Conservation (phyloP, 2,329 filamentous ascomycete genomes). For the Calonectria henricotiae region DNA sequence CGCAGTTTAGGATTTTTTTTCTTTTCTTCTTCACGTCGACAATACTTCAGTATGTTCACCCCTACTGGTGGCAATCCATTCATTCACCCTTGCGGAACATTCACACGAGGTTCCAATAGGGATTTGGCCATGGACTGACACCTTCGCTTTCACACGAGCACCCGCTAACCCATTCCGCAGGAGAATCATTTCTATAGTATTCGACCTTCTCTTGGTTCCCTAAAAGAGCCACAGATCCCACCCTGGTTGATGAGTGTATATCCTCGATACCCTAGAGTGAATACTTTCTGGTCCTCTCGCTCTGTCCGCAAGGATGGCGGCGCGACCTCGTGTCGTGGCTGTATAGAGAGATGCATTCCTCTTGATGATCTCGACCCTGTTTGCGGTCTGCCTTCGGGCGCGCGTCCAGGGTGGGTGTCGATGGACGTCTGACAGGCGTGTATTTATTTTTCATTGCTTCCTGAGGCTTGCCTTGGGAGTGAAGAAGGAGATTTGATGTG, state of each 20-base stretch:
- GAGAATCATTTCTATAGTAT: constrained; percentile 98
- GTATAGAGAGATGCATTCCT: constrained; percentile 81
- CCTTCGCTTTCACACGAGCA: too few relatives aligned
- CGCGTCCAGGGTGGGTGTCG: constrained; percentile 83
- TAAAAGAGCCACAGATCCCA: constrained; percentile 92
- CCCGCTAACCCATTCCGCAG: constrained; percentile 12
- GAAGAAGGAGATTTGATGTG: neutral
- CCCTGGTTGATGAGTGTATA: constrained; percentile 80
- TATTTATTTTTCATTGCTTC: constrained; percentile 69
- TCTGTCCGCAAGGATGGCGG: constrained; percentile 70
- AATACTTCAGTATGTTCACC: constrained; percentile 32
- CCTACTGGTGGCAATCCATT: constrained; percentile 6
- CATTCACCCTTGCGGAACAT: neutral
- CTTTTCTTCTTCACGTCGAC: constrained; percentile 33
- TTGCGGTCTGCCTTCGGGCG: constrained; percentile 82
- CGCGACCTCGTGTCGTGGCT: constrained; percentile 57
- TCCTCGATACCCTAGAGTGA: constrained; percentile 94
- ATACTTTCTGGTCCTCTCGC: constrained; percentile 52
- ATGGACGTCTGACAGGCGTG: constrained; percentile 83
- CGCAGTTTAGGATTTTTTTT: neutral
- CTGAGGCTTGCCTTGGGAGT: constrained; percentile 59
- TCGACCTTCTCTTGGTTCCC: constrained; percentile 91
- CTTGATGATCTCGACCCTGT: constrained; percentile 91
- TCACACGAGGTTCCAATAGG: neutral
- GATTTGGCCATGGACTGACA: neutral